Evolutionary conservation across 495 filamentous ascomycete species (phyloP), one percentile per base, ranked within the genome.

Genomic region (Penicillium waksmanii): DNA sequence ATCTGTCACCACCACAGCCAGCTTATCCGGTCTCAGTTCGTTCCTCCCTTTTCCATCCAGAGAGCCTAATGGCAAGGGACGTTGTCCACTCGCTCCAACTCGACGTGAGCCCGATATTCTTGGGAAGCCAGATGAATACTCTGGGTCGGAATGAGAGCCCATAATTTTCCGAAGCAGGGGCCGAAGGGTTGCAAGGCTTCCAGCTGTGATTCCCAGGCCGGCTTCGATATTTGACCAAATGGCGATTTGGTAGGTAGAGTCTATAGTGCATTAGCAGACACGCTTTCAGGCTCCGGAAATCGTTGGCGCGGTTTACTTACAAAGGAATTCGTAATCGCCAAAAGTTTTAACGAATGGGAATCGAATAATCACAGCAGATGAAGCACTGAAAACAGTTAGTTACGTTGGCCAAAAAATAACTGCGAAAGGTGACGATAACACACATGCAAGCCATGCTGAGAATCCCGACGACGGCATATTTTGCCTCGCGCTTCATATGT

Each of bases 141-240:
- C 52, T 8, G 52, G 52, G 25, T 67, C 66, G 53, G 61, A 50
- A 31, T 50, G 58, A 5, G 72, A 68, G 25, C 73, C 74, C 34
- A 73, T 56, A 56, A 69, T 68, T 17, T 71, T 46, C 33, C 74
- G 71, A 27, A 85, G 71, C 5, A 82, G 71, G 5, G 79, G 79
- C 25, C 78, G 77, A 10, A 81, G 74, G 11, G 74, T 79, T 44
- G 78, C 78, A 7, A 82, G 75, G 55, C 75, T 78, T 11, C 73
- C 79, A 47, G 77, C 76, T 1, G 78, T 73, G 58, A 82, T 79
- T 15, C 77, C 79, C 0, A 81, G 67, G 19, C 72, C 76, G n/a
- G 64, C 64, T 64, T 82, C 78, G 57, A 75, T 68, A 52, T 70
- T 73, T 43, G 75, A 77, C 78, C 78, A 81, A 53, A 80, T 63